Evolutionary conservation across 352 stramenopile genomes (phyloP), one percentile per base, ranked within the genome.

Genomic region (Achlya hypogyna): DNA sequence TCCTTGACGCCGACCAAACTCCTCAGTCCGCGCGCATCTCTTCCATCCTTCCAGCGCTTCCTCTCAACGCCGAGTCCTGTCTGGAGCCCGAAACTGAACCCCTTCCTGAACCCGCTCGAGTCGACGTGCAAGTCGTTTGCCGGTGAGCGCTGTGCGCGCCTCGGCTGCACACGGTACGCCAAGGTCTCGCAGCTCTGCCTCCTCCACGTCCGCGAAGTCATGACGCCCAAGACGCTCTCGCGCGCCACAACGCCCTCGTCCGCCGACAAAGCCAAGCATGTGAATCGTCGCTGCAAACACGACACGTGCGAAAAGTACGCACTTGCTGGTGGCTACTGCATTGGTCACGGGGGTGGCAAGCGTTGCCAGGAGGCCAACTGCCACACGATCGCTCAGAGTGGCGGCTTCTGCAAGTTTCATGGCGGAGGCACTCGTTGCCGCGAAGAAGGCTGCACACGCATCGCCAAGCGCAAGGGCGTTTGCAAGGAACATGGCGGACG

Each of bases 401-500:
- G 63, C 28, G 63, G 63, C 23, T 65, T 56, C 34, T 93, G 84
- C 65, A 79, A 82, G 23, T 79, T 89, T 25, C 82, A 93, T 52
- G 84, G 84, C 59, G 81, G 81, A 14, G 85, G 78, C 28, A 88
- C 84, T 66, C 82, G 81, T 38, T 91, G 82, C 66, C 84, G 84
- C n/a, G 78, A 81, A 28, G 79, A 82, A 25, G 69, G 84, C 63
- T 93, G 85, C 71, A 20, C n/a, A 10, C 89, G 91, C 69, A 76
- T 78, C 38, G 82, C 83, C 40, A 77, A 84, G 64, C 82, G 82
- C 54, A 91, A 91, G 70, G 85, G 87, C 0, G 78, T 96, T 0
- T 96, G 87, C 71, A 92, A 91, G 81, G 83, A 91, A 58, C 87
- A 96, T 70, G 87, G 87, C 35, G 87, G 87, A 2, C 80, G 87